Evolutionary conservation across 2,329 filamentous ascomycete genomes (phyloP).

Genomic region (Xylaria polymorpha): DNA sequence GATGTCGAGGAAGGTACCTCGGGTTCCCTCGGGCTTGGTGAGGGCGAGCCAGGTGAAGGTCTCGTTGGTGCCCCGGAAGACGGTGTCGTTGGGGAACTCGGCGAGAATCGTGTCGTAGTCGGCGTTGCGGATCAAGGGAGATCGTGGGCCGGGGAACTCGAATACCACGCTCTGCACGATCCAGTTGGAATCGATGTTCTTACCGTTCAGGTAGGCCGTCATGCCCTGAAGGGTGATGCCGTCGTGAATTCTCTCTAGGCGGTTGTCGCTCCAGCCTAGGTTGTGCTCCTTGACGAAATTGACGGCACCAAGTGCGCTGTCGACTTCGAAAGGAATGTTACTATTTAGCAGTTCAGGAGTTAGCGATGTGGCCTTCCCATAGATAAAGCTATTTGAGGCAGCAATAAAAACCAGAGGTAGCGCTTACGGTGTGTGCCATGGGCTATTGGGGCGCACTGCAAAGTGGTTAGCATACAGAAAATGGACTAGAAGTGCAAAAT

Average conservation of each 20-base stretch:
- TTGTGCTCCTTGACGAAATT: constrained; percentile 27
- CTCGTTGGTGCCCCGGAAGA: constrained; percentile 38
- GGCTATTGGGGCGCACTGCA: constrained; percentile 30
- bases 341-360: constrained; percentile 17
- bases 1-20: constrained; percentile 30
- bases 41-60: constrained; percentile 37
- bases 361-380: not conserved
- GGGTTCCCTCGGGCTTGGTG: constrained; percentile 33
- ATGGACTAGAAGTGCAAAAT: not conserved
- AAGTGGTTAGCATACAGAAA: constrained; percentile 12
- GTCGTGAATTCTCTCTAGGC: constrained; percentile 30
- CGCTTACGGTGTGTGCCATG: constrained; percentile 30
- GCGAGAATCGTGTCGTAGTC: constrained; percentile 32
- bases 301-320: constrained; percentile 32
- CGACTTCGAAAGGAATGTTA: constrained; percentile 30
- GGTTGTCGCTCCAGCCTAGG: constrained; percentile 16
- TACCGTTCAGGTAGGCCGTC: constrained; percentile 21
- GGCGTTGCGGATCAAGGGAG: constrained; percentile 23
- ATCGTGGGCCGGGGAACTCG: constrained; percentile 37
- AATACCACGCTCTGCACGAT: constrained; percentile 33
- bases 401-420: not conserved
- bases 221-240: constrained; percentile 35
- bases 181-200: constrained; percentile 35
- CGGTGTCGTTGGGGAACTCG: constrained; percentile 36
- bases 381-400: not conserved